Base-by-base conservation (phyloP, 805 yeast genomes). In the Suhomyces canberraensis region DNA sequence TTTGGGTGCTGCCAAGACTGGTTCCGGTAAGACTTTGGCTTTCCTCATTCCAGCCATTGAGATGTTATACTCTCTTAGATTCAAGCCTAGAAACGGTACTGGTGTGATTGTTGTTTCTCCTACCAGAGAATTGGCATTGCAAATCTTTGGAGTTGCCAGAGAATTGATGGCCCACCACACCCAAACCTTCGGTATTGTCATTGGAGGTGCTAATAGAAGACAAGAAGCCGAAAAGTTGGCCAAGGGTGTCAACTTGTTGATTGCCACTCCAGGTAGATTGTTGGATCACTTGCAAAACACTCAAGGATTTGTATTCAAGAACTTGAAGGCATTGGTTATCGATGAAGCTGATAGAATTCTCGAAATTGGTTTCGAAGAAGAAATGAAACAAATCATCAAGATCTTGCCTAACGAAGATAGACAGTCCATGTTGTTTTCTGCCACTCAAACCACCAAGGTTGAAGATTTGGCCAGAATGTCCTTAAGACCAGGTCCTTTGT, bases 1-100 rank as follows among this genome's bases (percentile, higher is more conserved):
- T 15, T 73, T 93, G 37, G 99, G 98, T 48, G 98, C 98, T n/a
- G 99, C 99, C 39, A 91, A 90, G 67, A 93, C 99, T 3, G 99
- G 99, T 37, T 89, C 97, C 1, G 99, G 99, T 59, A 93, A 93
- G 69, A 93, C 99, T 0, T 69, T 95, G 43, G 98, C 99, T 8
- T 93, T 93, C 52, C 70, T 93, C 54, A 76, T 93, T 42, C 99
- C 99, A 11, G 98, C 98, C 21, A 83, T 93, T 46, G 98, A 93
- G 66, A 69, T 89, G 67, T 73, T 93, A 37, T 84, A 90, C 57
- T 81, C 95, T 13, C 74, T 93, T 53, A 88, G 84, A 59, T 93
- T 90, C 71, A 93, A 91, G 65, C 98, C 98, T 37, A 79, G 98
- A 71, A 95, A 93, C 58, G 98, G 98, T 50, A 91, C 98, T 11